These are phyloP conservation scores for Triticum aestivum DNA, from an alignment of 176 grass and related monocot genomes.

Conservation along the genomic window IWGSC_CS_RefSeq_v2.1 NC_057807.1:465168244-465168743, in stretches of 20 bases:
- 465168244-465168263: background rate
- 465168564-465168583: slow-evolving; percentile 40
- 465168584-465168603: slow-evolving; percentile 9
- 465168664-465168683: slow-evolving; percentile 71
- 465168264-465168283: background rate
- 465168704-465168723: slow-evolving; percentile 19
- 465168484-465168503: background rate
- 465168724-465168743: slow-evolving; percentile 46
- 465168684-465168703: slow-evolving; percentile 68
- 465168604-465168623: slow-evolving; percentile 32
- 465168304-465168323: background rate
- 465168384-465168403: background rate
- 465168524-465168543: slow-evolving; percentile 24
- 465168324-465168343: background rate
- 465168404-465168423: slow-evolving; percentile 1
- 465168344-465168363: background rate
- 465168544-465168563: background rate
- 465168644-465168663: slow-evolving; percentile 73
- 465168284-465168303: slow-evolving; percentile 3
- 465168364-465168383: background rate
- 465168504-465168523: slow-evolving; percentile 22
- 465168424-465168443: background rate
- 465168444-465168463: background rate
- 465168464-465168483: background rate
- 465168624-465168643: background rate